Conservation (phyloP, 768 basidiomycete species). For the Collybia sordida region DNA sequence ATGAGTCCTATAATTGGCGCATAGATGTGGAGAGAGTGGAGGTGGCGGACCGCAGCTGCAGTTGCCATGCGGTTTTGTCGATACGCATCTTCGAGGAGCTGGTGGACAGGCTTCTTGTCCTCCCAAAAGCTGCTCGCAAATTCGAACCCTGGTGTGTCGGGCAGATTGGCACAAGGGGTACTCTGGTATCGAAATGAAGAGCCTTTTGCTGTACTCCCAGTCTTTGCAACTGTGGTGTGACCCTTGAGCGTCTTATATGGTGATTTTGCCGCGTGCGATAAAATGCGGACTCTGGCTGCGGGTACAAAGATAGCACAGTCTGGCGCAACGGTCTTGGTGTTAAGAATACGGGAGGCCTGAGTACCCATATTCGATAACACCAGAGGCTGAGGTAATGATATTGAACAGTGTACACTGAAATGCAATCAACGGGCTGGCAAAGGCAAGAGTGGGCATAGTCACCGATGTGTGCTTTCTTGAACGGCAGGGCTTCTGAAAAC, state of each 20-base stretch:
- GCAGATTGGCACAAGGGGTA: constrained; percentile 47
- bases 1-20: constrained; percentile 54
- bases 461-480: constrained; percentile 42
- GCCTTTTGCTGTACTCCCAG: constrained; percentile 36
- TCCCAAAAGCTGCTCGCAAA: constrained; percentile 57
- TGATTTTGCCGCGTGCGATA: constrained; percentile 45
- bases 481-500: constrained; percentile 47
- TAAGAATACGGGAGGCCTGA: constrained; percentile 37
- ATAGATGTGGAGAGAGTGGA: constrained; percentile 43
- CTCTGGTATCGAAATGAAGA: constrained; percentile 53
- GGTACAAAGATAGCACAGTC: constrained; percentile 52
- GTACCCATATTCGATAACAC: constrained; percentile 21
- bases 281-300: constrained; percentile 28
- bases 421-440: constrained; percentile 7
- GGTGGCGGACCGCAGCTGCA: constrained; percentile 46
- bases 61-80: constrained; percentile 60
- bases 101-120: constrained; percentile 56
- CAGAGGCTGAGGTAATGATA: constrained; percentile 48
- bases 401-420: constrained; percentile 44
- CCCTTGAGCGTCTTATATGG: constrained; percentile 48
- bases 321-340: constrained; percentile 45
- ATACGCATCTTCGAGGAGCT: constrained; percentile 51
- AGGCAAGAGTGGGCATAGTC: constrained; percentile 3
- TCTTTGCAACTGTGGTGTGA: constrained; percentile 31
- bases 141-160: constrained; percentile 48